These are phyloP conservation scores for Epithemia pelagica DNA, from an alignment of 108 stramenopile species.

Conservation along the genomic window DNA sequence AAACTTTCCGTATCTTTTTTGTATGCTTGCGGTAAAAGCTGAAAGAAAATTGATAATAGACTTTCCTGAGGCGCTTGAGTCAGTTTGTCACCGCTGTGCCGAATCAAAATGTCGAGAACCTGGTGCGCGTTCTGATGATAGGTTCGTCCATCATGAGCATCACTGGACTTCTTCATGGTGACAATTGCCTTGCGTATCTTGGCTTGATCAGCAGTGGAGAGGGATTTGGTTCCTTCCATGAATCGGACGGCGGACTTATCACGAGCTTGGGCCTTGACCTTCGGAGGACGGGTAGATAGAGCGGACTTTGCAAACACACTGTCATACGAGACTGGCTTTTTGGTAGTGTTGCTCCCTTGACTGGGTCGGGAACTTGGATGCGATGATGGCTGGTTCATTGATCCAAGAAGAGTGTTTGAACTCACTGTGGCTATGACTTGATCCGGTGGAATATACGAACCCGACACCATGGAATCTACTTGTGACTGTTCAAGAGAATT, in stretches of 20 bases:
- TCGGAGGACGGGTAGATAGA: not conserved
- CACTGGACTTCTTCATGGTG: slow-evolving; percentile 52
- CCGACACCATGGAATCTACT: not conserved
- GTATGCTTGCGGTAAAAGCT: slow-evolving; percentile 49
- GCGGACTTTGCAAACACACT: not conserved
- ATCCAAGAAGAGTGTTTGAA: slow-evolving; percentile 10
- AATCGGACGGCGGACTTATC: slow-evolving; percentile 31
- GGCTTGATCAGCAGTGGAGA: slow-evolving; percentile 35
- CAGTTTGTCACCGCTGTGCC: slow-evolving; percentile 10
- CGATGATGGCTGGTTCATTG: not conserved
- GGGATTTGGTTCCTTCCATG: slow-evolving; percentile 27
- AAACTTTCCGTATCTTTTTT: slow-evolving; percentile 34
- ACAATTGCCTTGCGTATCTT: slow-evolving; percentile 48
- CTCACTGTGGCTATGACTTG: slow-evolving; percentile 37
- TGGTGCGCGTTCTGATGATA: slow-evolving; percentile 25
- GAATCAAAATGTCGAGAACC: slow-evolving; percentile 26
- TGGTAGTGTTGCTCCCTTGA: not conserved
- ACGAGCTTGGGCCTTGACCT: not conserved
- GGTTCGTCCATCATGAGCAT: slow-evolving; percentile 16
- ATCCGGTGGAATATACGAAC: slow-evolving; percentile 35
- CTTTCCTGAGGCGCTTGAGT: slow-evolving; percentile 11
- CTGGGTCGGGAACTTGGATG: not conserved
- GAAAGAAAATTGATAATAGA: slow-evolving; percentile 45
- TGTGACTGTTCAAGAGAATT: not conserved
- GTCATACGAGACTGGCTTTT: not conserved